phyloP scores from a whole-genome alignment of 495 filamentous ascomycete genomes.

The Chaetomium fimeti region DNA sequence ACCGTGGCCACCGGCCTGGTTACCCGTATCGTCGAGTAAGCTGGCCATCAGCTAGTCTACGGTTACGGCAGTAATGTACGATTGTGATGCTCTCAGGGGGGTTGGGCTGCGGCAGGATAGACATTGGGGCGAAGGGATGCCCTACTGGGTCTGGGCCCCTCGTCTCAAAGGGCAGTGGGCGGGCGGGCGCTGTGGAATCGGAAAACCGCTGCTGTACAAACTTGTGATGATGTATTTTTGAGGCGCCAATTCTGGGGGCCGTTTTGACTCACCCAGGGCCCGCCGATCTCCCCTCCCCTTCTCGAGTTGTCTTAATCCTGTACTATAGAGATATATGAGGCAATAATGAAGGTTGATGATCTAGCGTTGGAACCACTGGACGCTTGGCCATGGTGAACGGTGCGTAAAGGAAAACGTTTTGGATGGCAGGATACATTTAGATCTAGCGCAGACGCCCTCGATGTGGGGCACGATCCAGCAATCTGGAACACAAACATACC shows the following conservation, averaged over 20 bases:
- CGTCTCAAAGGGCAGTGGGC: slow-evolving; percentile 5
- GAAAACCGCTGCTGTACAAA: slow-evolving; percentile 24
- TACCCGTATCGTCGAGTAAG: slow-evolving; percentile 75
- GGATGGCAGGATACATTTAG: too few species aligned
- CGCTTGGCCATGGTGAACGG: neutral
- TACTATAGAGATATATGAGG: slow-evolving; percentile 37
- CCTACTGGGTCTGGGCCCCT: slow-evolving; percentile 1
- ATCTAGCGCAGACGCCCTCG: too few species aligned
- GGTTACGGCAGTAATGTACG: slow-evolving; percentile 17
- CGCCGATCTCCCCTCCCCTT: slow-evolving; percentile 37
- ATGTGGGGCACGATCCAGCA: too few species aligned
- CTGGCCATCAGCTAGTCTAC: neutral
- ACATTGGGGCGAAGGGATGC: slow-evolving; percentile 4
- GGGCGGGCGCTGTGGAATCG: slow-evolving; percentile 23
- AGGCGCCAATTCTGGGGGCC: slow-evolving; percentile 19
- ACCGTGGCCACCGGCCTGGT: slow-evolving; percentile 92
- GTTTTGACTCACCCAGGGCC: slow-evolving; percentile 23
- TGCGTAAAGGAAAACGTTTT: too few species aligned
- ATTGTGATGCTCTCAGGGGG: neutral
- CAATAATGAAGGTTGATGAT: slow-evolving; percentile 31
- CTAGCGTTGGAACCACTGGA: neutral
- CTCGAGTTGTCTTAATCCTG: slow-evolving; percentile 33
- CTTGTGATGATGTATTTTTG: slow-evolving; percentile 26
- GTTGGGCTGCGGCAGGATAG: neutral
- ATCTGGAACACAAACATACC: too few species aligned